Base-by-base conservation (phyloP, 2,329 filamentous ascomycete species). In the Metarhizium album region DNA sequence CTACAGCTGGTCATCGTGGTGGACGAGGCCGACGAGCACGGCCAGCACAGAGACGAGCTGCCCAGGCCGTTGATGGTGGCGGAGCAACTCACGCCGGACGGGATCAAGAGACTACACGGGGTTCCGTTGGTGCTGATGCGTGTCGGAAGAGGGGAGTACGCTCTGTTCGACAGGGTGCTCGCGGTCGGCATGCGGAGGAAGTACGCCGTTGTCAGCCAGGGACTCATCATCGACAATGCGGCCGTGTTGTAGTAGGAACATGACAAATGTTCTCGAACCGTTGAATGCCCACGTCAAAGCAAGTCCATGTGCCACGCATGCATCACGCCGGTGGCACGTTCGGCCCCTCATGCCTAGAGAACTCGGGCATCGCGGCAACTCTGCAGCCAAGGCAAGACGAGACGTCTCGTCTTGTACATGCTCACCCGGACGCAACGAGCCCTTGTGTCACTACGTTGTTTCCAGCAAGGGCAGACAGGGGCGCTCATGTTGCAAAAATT, bases 1-100 rank as follows among this genome's bases (percentile, higher is more conserved):
- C 71, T 97, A 18, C 87, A 95, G 64, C 76, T 97, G 3, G 88
- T 97, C 27, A 71, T 97, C 42, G 70, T 96, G 0, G 79, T 96
- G 4, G 68, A 71, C 53, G 66, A 70, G 46, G 67, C 68, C 3
- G 61, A 64, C 13, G 62, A 60, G 8, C 56, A 65, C 2, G 46
- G 27, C 20, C 46, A 29, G 42, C 47, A 52, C 9, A 64, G 61
- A 31, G 60, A 63, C 18, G 64, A 62, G 7, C 56, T 69, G 50
- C 67, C 75, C 55, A 67, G 76, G 35, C 93, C 93, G 1, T 68
- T 93, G 46, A 73, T 98, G 3, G 87, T 95, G 48, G 77, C 84
- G 56, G 70, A 73, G 47, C 91, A 96, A 70, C 68, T 74, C 46
- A 90, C 86, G 2, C 80, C 83, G 0, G 77, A 74, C 3, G 89